Evolutionary conservation across 2,329 filamentous ascomycete genomes (phyloP), one percentile per base, ranked within the genome.

Genomic region (Phialophora verrucosa): DNA sequence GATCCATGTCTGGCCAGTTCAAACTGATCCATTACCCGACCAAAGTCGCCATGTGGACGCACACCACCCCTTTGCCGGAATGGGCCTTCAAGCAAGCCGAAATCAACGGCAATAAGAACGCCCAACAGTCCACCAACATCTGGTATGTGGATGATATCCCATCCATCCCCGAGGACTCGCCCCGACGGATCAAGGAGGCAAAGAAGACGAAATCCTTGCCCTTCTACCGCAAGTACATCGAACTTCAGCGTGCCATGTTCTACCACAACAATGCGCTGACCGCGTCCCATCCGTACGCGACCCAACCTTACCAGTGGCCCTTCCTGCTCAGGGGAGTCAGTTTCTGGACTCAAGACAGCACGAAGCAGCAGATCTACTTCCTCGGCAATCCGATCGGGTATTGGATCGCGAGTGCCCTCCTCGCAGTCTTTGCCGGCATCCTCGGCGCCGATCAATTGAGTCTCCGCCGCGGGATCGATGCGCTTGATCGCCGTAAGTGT

Each of bases 41-140:
- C 78, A 96, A 96, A 78, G 95, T 99, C 59, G 94, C 95, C 71
- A 96, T 99, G 94, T 99, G 95, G 95, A 99, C 95, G 31, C 94
- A 98, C 79, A 91, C 91, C 42, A 95, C 89, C 66, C 92, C 95
- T 58, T 87, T 99, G n/a, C 95, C 95, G 4, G 95, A 99, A 3
- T 99, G 95, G 95, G 95, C 86, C 29, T 94, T 91, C 83, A 95
- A 96, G 79, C 95, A 99, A 79, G 94, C 96, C 75, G 95, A 99
- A 78, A 97, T 99, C 83, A 99, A 99, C 79, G 95, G 95, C 67
- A 99, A 99, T 85, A 99, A 99, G 87, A 96, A 97, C 77, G 83
- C 96, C 62, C 84, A 88, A 31, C 91, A 94, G 69, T 89, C 90
- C 76, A 97, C 92, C 77, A 99, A 99, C 77, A 85, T 97, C 69